These are phyloP conservation scores for Zea luxurians DNA, from an alignment of 176 grass and related monocot genomes.

Conservation along the genomic window DNA sequence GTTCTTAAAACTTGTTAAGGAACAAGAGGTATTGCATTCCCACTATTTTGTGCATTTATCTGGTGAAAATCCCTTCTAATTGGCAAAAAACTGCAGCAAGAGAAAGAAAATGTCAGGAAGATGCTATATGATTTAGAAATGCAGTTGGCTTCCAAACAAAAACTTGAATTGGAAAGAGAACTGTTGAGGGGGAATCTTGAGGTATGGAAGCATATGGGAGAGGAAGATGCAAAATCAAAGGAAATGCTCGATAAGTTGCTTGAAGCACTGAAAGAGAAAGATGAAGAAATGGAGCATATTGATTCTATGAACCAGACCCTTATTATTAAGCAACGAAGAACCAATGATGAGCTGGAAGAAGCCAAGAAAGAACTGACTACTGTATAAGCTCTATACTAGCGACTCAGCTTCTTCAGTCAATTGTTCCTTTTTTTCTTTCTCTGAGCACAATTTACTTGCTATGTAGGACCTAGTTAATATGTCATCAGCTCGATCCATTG, in stretches of 20 bases:
- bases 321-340: conserved; percentile 46
- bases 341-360: conserved; percentile 58
- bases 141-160: conserved; percentile 54
- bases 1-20: conserved; percentile 46
- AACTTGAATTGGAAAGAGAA: conserved; percentile 67
- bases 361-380: conserved; percentile 53
- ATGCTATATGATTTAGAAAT: conserved; percentile 44
- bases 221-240: conserved; percentile 40
- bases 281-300: conserved; percentile 45
- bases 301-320: conserved; percentile 50
- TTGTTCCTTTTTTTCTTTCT: conserved; percentile 14
- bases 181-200: conserved; percentile 53
- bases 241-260: conserved; percentile 28
- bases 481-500: conserved; percentile 19
- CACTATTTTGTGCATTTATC: neutral
- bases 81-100: conserved; percentile 39
- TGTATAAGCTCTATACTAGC: conserved; percentile 11
- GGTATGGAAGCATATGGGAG: conserved; percentile 56
- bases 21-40: conserved; percentile 50
- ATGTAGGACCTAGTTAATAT: conserved; percentile 53
- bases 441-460: conserved; percentile 25
- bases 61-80: conserved; percentile 32
- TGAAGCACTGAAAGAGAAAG: conserved; percentile 46
- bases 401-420: conserved; percentile 16
- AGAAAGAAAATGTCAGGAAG: conserved; percentile 48